Evolutionary conservation across 306 rosid species (phyloP).

Genomic region (Cicer yamashitae): DNA sequence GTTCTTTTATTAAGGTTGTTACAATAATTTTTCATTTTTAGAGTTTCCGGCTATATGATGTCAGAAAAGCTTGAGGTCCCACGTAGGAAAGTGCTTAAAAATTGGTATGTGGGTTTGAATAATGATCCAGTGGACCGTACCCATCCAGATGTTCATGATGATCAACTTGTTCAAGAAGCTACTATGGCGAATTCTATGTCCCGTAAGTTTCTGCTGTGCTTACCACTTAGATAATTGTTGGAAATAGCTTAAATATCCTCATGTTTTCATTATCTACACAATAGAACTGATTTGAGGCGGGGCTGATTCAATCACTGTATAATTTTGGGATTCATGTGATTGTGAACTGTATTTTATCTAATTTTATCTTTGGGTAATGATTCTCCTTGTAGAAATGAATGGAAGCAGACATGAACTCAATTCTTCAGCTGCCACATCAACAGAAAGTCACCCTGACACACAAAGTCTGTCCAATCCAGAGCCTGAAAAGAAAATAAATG

Average conservation of each 20-base stretch:
- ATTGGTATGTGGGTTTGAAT: constrained; percentile 81
- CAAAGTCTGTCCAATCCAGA: constrained; percentile 48
- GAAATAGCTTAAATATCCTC: constrained; percentile 23
- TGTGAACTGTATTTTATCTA: constrained; percentile 26
- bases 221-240: constrained; percentile 25
- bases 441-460: constrained; percentile 46
- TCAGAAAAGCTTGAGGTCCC: constrained; percentile 88
- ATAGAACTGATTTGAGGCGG: constrained; percentile 19
- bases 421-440: constrained; percentile 51
- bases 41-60: constrained; percentile 98
- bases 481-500: constrained; percentile 48
- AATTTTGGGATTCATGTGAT: constrained; percentile 37
- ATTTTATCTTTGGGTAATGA: constrained; percentile 33
- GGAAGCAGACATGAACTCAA: constrained; percentile 51
- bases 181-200: constrained; percentile 48
- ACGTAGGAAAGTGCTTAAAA: constrained; percentile 80
- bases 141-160: constrained; percentile 90
- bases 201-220: constrained; percentile 58
- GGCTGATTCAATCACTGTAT: constrained; percentile 16
- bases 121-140: constrained; percentile 85
- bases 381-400: constrained; percentile 59
- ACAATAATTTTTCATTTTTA: constrained; percentile 43
- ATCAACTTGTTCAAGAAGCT: constrained; percentile 70
- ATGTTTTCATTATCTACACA: constrained; percentile 22
- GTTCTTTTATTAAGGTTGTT: constrained; percentile 33